A percentile compares a stretch with the other conserved stretches of the same genome.
These are phyloP conservation scores for Antrodiella citrinella DNA, from an alignment of 768 basidiomycete genomes.

Conservation along the genomic window DNA sequence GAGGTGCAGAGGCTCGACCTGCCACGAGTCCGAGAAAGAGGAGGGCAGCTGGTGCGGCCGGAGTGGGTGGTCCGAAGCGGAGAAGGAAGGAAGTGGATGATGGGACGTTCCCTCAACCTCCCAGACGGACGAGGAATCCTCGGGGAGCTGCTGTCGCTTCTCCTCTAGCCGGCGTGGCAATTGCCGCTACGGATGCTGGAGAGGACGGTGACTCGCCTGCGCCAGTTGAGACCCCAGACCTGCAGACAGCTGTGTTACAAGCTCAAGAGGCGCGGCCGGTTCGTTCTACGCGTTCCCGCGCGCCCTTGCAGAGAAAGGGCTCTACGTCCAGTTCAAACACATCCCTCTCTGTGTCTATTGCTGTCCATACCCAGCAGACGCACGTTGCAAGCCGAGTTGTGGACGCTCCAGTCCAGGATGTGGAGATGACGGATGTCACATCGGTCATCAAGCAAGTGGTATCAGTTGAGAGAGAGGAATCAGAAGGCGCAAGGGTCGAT, in stretches of 20 bases:
- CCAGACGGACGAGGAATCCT: constrained; percentile 53
- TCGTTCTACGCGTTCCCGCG: constrained; percentile 38
- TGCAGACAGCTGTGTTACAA: constrained; percentile 24
- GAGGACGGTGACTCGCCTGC: constrained; percentile 14
- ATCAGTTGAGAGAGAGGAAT: too few relatives aligned
- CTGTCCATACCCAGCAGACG: constrained; percentile 16
- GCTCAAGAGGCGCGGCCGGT: constrained; percentile 20
- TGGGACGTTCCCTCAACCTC: constrained; percentile 50
- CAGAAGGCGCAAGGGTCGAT: too few relatives aligned
- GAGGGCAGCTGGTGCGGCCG: constrained; percentile 30
- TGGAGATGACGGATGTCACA: neutral
- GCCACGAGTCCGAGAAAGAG: constrained; percentile 42
- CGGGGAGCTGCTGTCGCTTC: constrained; percentile 30
- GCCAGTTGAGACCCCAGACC: constrained; percentile 16
- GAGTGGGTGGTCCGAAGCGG: constrained; percentile 34
- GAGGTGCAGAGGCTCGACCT: constrained; percentile 13
- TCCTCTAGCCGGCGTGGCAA: constrained; percentile 24
- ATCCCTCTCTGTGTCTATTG: constrained; percentile 26
- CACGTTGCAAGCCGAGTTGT: neutral
- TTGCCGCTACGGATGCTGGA: constrained; percentile 25
- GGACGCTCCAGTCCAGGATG: neutral
- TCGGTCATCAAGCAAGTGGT: constrained; percentile 60
- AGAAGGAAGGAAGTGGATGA: constrained; percentile 55
- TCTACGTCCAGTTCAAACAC: constrained; percentile 39
- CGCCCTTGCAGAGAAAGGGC: constrained; percentile 27